These are phyloP conservation scores for Porphyra umbilicalis DNA, from an alignment of 31 red algal species.

Conservation along the genomic window DNA sequence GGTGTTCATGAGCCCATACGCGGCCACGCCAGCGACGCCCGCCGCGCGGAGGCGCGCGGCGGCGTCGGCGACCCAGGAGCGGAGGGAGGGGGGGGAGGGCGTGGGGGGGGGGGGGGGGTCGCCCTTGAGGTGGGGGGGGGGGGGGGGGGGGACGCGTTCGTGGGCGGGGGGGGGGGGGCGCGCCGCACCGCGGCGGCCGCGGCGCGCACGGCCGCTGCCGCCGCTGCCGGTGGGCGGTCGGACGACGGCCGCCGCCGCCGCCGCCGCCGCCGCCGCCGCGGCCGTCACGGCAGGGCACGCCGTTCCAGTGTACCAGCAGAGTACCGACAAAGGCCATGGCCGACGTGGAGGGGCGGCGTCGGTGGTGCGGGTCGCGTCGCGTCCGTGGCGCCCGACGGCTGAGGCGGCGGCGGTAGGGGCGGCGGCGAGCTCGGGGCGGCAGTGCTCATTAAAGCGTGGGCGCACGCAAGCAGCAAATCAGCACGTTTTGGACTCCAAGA, in stretches of 20 bases:
- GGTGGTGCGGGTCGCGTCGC: no score
- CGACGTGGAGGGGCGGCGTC: no score
- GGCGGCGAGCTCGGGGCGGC: no score
- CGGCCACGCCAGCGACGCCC: conserved; percentile 57
- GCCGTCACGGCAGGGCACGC: neutral
- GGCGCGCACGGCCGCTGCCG: neutral
- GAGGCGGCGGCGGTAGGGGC: no score
- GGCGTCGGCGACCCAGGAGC: neutral
- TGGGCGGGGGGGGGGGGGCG: neutral
- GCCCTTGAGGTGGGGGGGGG: neutral
- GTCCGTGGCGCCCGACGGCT: no score
- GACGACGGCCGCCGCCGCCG: neutral
- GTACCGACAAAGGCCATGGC: neutral
- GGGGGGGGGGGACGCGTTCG: neutral
- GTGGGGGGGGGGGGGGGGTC: neutral
- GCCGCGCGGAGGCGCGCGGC: neutral
- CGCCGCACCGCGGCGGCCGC: neutral
- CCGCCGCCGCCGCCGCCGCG: neutral
- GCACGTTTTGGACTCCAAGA: no score
- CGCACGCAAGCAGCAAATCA: no score
- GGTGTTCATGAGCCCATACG: conserved; percentile 80
- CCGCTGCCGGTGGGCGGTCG: no score
- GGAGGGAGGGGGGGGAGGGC: neutral
- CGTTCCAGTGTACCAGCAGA: neutral
- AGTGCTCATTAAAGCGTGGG: no score